These are phyloP conservation scores for Ophiostoma triangulosporum DNA, from an alignment of 2,329 filamentous ascomycete species.

Conservation along the genomic window DNA sequence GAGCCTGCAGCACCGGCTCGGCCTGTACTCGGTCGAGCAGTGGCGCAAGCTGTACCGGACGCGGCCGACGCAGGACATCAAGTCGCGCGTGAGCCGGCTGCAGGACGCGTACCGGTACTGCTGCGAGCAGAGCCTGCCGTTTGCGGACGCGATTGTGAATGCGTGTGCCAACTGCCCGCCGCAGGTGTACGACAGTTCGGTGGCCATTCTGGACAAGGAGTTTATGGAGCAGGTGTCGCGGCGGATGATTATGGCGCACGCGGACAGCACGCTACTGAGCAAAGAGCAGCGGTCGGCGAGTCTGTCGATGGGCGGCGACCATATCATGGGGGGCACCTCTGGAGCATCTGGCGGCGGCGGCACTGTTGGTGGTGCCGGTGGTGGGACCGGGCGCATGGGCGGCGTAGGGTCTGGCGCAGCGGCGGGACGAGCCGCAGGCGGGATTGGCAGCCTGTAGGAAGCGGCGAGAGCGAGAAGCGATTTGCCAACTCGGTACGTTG, in stretches of 20 bases:
- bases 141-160: constrained; percentile 11
- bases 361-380: background rate
- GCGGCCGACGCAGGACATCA: constrained; percentile 12
- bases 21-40: constrained; percentile 14
- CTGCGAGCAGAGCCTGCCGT: constrained; percentile 12
- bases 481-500: background rate
- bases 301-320: background rate
- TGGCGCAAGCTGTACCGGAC: constrained; percentile 15
- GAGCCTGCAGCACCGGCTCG: constrained; percentile 15
- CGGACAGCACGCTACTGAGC: constrained; percentile 9
- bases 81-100: constrained; percentile 11
- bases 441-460: background rate
- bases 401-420: background rate
- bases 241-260: constrained; percentile 14
- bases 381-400: background rate
- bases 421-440: background rate
- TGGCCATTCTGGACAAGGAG: constrained; percentile 12
- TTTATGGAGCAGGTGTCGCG: constrained; percentile 15
- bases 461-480: background rate
- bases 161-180: constrained; percentile 15
- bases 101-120: constrained; percentile 15
- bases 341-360: background rate
- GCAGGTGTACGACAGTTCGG: constrained; percentile 13
- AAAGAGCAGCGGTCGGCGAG: constrained; percentile 10
- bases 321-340: background rate